Conservation (phyloP, 2,329 filamentous ascomycete genomes). For the Pestalotiopsis sp. region DNA sequence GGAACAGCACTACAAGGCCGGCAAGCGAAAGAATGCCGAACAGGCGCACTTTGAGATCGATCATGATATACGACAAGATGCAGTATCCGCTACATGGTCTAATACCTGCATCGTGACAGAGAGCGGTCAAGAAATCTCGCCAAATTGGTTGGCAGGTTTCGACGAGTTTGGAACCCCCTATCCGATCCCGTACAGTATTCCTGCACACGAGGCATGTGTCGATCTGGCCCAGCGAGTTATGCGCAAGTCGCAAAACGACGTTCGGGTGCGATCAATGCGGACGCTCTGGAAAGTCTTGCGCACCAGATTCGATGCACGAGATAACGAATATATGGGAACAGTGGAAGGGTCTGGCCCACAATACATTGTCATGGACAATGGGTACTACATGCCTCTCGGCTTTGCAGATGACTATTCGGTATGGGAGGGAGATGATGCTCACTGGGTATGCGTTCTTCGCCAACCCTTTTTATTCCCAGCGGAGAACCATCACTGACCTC, state of each 20-base stretch:
- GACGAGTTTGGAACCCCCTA: slow-evolving; percentile 12
- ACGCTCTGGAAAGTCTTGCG: slow-evolving; percentile 24
- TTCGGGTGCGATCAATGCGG: slow-evolving; percentile 17
- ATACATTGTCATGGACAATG: slow-evolving; percentile 14
- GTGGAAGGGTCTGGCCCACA: slow-evolving; percentile 9
- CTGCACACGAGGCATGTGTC: slow-evolving; percentile 20
- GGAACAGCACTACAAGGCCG: slow-evolving; percentile 19
- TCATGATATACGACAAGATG: slow-evolving; percentile 17
- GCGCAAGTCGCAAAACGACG: slow-evolving; percentile 14
- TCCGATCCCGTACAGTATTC: slow-evolving; percentile 19
- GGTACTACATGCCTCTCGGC: slow-evolving; percentile 16
- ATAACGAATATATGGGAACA: slow-evolving; percentile 19
- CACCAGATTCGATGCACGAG: slow-evolving; percentile 20
- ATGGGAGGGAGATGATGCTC: slow-evolving; percentile 4
- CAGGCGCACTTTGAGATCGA: background rate
- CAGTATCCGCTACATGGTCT: slow-evolving; percentile 9
- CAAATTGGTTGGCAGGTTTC: slow-evolving; percentile 15
- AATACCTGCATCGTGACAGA: background rate
- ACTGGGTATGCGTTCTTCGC: slow-evolving; percentile 10
- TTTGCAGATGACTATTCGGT: background rate
- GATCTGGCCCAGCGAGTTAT: slow-evolving; percentile 19
- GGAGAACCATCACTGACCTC: background rate
- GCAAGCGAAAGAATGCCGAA: slow-evolving; percentile 16
- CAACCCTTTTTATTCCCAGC: background rate
- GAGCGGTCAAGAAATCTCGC: slow-evolving; percentile 6